Percentiles rank a stretch among this genome's conserved stretches.
These are phyloP conservation scores for Colletotrichum aenigma DNA, from an alignment of 2,329 filamentous ascomycete genomes.

Conservation along the genomic window DNA sequence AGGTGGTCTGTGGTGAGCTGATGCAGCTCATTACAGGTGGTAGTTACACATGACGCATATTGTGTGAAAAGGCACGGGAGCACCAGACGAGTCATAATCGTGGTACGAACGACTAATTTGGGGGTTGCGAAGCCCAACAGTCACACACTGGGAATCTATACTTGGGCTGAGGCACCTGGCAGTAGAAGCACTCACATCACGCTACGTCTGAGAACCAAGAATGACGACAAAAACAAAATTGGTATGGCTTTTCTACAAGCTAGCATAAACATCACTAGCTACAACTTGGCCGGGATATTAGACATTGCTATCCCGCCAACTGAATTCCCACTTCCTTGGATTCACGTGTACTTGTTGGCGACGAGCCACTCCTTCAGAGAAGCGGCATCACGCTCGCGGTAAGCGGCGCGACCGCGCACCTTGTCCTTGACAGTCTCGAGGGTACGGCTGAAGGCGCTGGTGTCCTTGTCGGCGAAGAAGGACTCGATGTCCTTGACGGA, in stretches of 20 bases:
- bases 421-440: constrained; percentile 86
- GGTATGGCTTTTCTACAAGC: background rate
- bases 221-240: background rate
- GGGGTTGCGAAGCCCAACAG: too few relatives aligned
- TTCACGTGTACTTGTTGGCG: constrained; percentile 46
- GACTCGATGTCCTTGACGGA: constrained; percentile 76
- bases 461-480: constrained; percentile 90
- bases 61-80: fast-evolving
- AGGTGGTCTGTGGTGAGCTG: background rate
- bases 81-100: too few relatives aligned
- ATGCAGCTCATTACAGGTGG: background rate
- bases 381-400: constrained; percentile 76
- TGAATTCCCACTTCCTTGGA: background rate
- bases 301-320: background rate
- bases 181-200: background rate
- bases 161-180: fast-evolving
- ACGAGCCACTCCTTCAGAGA: constrained; percentile 80
- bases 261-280: background rate
- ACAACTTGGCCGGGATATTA: background rate
- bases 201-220: fast-evolving
- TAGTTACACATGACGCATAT: too few relatives aligned
- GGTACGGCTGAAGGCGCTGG: constrained; percentile 83
- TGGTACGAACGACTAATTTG: too few relatives aligned
- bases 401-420: constrained; percentile 81
- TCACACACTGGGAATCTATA: background rate